These are phyloP conservation scores for Garcia nutans DNA, from an alignment of 345 rosid species.

Conservation along the genomic window DNA sequence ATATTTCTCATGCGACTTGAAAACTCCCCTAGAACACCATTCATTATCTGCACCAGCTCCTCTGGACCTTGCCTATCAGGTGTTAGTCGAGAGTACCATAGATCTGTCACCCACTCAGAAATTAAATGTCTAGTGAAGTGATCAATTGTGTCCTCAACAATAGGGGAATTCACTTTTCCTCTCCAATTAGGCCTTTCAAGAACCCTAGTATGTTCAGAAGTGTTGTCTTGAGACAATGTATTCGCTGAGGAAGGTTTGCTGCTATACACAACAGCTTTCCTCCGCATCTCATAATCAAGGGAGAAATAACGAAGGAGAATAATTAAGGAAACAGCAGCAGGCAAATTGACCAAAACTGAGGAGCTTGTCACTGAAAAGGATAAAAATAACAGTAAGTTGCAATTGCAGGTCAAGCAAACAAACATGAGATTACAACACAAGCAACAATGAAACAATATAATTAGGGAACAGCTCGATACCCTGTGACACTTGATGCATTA, in stretches of 20 bases:
- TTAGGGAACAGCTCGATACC: background rate
- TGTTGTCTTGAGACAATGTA: slow-evolving; percentile 37
- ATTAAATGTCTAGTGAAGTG: slow-evolving; percentile 74
- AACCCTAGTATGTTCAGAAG: slow-evolving; percentile 43
- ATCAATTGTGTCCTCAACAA: slow-evolving; percentile 87
- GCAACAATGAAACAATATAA: background rate
- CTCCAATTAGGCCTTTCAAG: slow-evolving; percentile 68
- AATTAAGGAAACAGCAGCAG: slow-evolving; percentile 83
- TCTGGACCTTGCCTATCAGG: slow-evolving; percentile 89
- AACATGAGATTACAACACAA: background rate
- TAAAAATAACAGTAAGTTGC: slow-evolving; percentile 19
- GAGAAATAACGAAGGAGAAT: slow-evolving; percentile 80
- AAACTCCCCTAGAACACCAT: slow-evolving; percentile 75
- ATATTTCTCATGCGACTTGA: slow-evolving; percentile 74
- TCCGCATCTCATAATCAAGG: slow-evolving; percentile 75
- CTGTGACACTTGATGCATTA: no score
- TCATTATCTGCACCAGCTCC: slow-evolving; percentile 70
- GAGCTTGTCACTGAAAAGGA: slow-evolving; percentile 86
- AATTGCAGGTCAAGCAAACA: slow-evolving; percentile 16
- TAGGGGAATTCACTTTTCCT: slow-evolving; percentile 84
- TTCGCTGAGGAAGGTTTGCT: slow-evolving; percentile 45
- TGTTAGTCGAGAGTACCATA: slow-evolving; percentile 92
- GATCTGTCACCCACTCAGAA: slow-evolving; percentile 91
- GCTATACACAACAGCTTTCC: slow-evolving; percentile 65
- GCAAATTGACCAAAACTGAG: slow-evolving; percentile 90